Evolutionary conservation across 306 rosid species (phyloP), one percentile per base, ranked within the genome.

Genomic region (Lathyrus aphaca): DNA sequence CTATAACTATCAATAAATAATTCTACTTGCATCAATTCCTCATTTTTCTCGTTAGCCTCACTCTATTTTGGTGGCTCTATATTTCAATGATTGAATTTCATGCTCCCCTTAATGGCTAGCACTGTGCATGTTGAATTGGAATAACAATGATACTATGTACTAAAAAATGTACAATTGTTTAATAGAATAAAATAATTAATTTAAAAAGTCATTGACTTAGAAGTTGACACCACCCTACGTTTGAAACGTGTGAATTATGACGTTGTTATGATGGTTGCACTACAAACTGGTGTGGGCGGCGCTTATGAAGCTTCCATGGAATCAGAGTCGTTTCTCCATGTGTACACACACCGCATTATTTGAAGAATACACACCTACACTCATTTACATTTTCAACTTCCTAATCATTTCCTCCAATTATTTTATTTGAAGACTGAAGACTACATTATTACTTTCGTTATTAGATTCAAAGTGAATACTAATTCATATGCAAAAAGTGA

Each of bases 281-380:
- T 21, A 38, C 53, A 38, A 30, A 51, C 59, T 1, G 13, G 10
- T 29, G n/a, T 56, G 35, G 75, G 67, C 58, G 32, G 76, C 60
- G 40, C 40, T 8, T 18, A 44, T 53, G 79, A 74, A 74, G 42
- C 42, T 74, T 74, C 78, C 14, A 10, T 18, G 1, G 5, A 18
- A 72, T 74, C 67, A 43, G n/a, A 43, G 40, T 66, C 39, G 19
- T 42, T 21, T 21, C 62, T 39, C 35, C 25, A 39, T 45, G 13
- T 65, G 66, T 14, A 58, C 44, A 49, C 38, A 13, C 10, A 70
- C 21, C 5, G 3, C 57, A 39, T 16, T 9, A 30, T 3, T 71
- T 58, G 23, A 15, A 16, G 27, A 17, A 18, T 67, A 8, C 14
- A 43, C n/a, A 16, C 12, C 1, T 12, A 54, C 21, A 12, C 54